Evolutionary conservation across 2,329 filamentous ascomycete species (phyloP), one percentile per base, ranked within the genome.

Genomic region (Paraphaeosphaeria minitans): DNA sequence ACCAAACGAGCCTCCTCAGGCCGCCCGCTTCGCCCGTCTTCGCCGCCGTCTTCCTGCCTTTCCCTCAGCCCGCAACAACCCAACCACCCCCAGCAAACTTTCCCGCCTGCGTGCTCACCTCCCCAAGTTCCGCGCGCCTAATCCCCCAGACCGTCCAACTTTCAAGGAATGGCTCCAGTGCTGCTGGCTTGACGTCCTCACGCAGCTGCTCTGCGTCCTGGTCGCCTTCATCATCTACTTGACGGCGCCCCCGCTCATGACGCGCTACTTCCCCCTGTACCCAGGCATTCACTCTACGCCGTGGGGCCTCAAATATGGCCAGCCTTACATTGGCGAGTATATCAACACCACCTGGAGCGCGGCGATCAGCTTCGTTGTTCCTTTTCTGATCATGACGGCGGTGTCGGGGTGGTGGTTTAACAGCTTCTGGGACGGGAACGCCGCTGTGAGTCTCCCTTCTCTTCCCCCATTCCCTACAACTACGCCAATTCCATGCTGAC

Each of bases 261-360:
- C 83, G 3, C 83, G 87, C 16, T 88, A 85, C 2, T 91, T 91
- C 70, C 66, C 67, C 1, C 24, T 67, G 9, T 68, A 61, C 33
- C 42, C 48, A 0, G 66, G 64, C 22, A 55, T 71, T 2, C 54
- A 63, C 43, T 56, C 21, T 0, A 62, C 51, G 22, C 19, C 37
- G 85, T 86, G 59, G 61, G 67, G 68, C 1, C 10, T 69, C 12
- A 59, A 89, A 61, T 87, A 90, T 63, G 86, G 86, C 35, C 89
- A 89, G 67, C 87, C 88, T 0, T 75, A 87, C n/a, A 83, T 87
- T 58, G 82, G 84, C n/a, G 87, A 91, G 65, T 89, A 90, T 67
- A 76, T 92, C 13, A 86, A 86, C 14, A 90, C 89, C 64, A 86
- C 84, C 81, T 78, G 83, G 1, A 87, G 88, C 6, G 88, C 88